These are phyloP conservation scores for Seminavis robusta DNA, from an alignment of 108 stramenopile genomes.

Conservation along the genomic window DNA sequence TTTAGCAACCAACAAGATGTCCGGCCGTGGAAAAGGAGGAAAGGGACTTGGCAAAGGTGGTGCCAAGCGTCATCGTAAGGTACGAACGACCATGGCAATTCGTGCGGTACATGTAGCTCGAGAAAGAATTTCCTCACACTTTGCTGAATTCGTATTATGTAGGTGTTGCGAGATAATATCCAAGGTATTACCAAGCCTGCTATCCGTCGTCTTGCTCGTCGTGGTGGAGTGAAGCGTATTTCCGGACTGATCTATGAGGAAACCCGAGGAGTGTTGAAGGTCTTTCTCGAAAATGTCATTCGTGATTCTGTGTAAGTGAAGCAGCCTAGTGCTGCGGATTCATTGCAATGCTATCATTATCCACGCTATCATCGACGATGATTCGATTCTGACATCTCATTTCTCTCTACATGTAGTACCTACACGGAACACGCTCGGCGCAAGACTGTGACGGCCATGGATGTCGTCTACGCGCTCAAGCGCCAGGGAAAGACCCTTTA, in stretches of 20 bases:
- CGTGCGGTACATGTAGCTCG: too few relatives aligned
- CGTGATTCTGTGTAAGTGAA: slow-evolving; percentile 86
- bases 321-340: too few relatives aligned
- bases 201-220: slow-evolving; percentile 98
- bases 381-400: too few relatives aligned
- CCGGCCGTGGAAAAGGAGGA: slow-evolving; percentile 88
- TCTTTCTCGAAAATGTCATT: slow-evolving; percentile 85
- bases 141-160: too few relatives aligned
- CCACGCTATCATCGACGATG: too few relatives aligned
- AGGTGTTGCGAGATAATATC: slow-evolving; percentile 98
- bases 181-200: slow-evolving; percentile 99
- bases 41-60: slow-evolving; percentile 92
- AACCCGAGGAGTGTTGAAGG: slow-evolving; percentile 90
- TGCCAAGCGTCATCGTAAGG: slow-evolving; percentile 98
- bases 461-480: slow-evolving; percentile 96
- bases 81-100: too few relatives aligned
- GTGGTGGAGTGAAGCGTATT: slow-evolving; percentile 99
- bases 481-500: slow-evolving; percentile 98
- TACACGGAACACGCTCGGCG: slow-evolving; percentile 93
- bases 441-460: slow-evolving; percentile 93
- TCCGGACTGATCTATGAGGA: slow-evolving; percentile 99
- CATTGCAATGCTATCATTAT: too few relatives aligned
- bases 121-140: too few relatives aligned
- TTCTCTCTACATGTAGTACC: too few relatives aligned
- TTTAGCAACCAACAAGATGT: slow-evolving; percentile 45